phyloP scores from a whole-genome alignment of 257 asterid genomes.

The Nicotiana sylvestris region DNA sequence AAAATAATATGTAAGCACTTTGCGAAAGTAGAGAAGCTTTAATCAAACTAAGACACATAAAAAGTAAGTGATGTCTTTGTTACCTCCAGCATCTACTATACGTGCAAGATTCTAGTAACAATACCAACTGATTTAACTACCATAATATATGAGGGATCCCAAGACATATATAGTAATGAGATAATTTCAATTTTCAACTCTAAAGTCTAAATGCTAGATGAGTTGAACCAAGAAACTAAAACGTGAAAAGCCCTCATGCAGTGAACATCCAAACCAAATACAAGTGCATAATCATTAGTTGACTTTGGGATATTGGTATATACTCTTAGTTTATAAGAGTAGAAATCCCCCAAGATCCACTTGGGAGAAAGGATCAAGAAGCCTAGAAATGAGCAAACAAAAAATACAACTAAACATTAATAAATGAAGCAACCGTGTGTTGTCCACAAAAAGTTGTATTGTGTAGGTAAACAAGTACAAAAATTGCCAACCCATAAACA shows the following conservation, averaged over 20 bases:
- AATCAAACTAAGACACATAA: too few species aligned
- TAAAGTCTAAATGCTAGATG: background rate
- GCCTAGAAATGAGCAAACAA: constrained; percentile 22
- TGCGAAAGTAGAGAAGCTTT: too few species aligned
- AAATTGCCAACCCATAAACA: constrained; percentile 1
- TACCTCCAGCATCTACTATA: background rate
- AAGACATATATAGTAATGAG: background rate
- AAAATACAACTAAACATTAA: background rate
- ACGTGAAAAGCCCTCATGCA: background rate
- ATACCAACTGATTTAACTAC: background rate
- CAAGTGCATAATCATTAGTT: background rate
- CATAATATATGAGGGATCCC: background rate
- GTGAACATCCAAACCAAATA: background rate
- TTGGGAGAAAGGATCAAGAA: background rate
- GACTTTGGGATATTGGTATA: constrained; percentile 2
- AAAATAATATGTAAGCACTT: fast-evolving
- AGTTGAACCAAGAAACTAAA: constrained; percentile 12
- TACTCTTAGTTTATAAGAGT: background rate
- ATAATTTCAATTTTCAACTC: background rate
- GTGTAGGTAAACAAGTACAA: background rate
- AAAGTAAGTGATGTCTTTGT: background rate
- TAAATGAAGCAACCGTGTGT: background rate
- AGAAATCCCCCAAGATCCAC: background rate
- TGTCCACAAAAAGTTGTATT: constrained; percentile 1
- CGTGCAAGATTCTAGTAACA: background rate